A percentile compares a stretch with the other conserved stretches of the same genome.
phyloP scores from a whole-genome alignment of 2,329 filamentous ascomycete genomes.

The Trichoderma pleuroti region DNA sequence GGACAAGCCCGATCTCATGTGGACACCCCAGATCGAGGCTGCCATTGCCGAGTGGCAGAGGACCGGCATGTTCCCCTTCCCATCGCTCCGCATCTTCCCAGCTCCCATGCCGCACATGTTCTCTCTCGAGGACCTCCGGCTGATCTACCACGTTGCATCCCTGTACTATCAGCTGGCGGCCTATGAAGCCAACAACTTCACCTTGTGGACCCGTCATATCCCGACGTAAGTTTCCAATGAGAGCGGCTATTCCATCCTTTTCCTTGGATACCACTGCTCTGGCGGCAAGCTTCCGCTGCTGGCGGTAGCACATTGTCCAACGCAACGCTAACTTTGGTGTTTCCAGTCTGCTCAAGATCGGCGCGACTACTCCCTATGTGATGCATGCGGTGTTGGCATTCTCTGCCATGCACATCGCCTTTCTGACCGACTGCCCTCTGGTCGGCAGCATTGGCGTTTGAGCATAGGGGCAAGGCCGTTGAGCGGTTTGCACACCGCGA shows the following conservation, averaged over 20 bases:
- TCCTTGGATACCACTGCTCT: neutral
- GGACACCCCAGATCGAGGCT: conserved; percentile 80
- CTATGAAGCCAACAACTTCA: conserved; percentile 77
- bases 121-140: conserved; percentile 72
- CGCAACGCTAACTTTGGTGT: conserved; percentile 8
- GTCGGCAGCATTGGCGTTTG: conserved; percentile 88
- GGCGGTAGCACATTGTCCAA: neutral
- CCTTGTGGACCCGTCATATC: conserved; percentile 88
- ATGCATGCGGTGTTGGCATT: conserved; percentile 92
- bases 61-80: conserved; percentile 82
- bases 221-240: conserved; percentile 66
- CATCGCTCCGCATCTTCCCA: conserved; percentile 72
- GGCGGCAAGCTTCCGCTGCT: neutral
- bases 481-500: conserved; percentile 83
- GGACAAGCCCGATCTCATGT: conserved; percentile 69
- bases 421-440: conserved; percentile 78
- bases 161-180: conserved; percentile 79
- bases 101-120: conserved; percentile 69
- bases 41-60: conserved; percentile 79
- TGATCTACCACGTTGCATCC: conserved; percentile 87
- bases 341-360: conserved; percentile 61
- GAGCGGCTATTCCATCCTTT: neutral
- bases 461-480: conserved; percentile 83
- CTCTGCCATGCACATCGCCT: conserved; percentile 91
- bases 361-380: conserved; percentile 77